phyloP scores from a whole-genome alignment of 2,329 filamentous ascomycete species.

The Cytospora leucostoma region DNA sequence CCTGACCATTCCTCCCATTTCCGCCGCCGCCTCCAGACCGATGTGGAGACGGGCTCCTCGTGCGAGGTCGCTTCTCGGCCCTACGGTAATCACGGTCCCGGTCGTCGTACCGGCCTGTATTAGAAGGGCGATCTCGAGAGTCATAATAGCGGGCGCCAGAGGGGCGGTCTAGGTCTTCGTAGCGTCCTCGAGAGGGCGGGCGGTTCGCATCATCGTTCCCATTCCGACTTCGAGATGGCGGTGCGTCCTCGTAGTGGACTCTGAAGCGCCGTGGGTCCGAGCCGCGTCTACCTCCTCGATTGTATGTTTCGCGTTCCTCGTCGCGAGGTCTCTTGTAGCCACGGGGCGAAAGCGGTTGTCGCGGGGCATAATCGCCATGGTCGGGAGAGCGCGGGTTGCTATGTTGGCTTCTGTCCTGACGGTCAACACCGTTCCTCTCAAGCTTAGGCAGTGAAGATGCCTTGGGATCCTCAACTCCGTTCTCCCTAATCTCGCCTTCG shows the following conservation, averaged over 20 bases:
- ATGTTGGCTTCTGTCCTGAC: constrained; percentile 77
- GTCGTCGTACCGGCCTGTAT: constrained; percentile 50
- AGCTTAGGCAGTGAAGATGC: constrained; percentile 81
- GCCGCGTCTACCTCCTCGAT: constrained; percentile 42
- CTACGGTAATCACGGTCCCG: constrained; percentile 44
- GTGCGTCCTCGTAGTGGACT: constrained; percentile 61
- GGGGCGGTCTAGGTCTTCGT: constrained; percentile 60
- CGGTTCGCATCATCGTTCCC: constrained; percentile 52
- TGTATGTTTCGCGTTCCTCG: constrained; percentile 60
- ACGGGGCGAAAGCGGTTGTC: constrained; percentile 60
- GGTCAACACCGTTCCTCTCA: constrained; percentile 87
- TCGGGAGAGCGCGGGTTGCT: constrained; percentile 61
- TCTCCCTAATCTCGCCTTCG: constrained; percentile 85
- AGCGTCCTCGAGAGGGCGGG: constrained; percentile 37
- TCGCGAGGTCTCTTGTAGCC: constrained; percentile 69
- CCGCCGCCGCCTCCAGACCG: constrained; percentile 30
- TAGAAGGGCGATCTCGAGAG: constrained; percentile 27
- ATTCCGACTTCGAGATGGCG: constrained; percentile 48
- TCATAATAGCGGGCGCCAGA: constrained; percentile 28
- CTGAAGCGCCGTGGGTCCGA: constrained; percentile 62
- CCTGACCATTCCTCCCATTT: constrained; percentile 35
- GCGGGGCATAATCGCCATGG: constrained; percentile 46
- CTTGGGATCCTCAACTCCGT: constrained; percentile 67
- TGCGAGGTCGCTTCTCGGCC: constrained; percentile 36
- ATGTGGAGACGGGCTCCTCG: constrained; percentile 34